Evolutionary conservation across 2,329 filamentous ascomycete genomes (phyloP).

Genomic region (Diaporthe sp.): DNA sequence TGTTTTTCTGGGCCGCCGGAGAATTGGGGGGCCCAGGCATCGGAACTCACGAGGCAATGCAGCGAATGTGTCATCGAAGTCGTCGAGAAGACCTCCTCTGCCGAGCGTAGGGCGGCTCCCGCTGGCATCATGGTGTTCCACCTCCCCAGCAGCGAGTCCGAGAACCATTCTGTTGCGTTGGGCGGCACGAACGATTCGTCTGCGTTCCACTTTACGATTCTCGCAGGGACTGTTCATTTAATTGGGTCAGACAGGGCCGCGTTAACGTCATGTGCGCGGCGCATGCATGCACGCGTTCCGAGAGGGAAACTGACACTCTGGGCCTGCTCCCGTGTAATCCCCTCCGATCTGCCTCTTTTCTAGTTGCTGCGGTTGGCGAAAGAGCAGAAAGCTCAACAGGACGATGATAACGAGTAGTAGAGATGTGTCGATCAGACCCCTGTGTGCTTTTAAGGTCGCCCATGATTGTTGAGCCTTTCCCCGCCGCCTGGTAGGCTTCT

Average conservation of each 20-base stretch:
- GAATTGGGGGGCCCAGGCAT: neutral
- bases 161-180: constrained; percentile 56
- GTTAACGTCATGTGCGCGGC: constrained; percentile 37
- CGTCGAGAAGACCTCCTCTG: constrained; percentile 53
- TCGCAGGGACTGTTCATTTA: constrained; percentile 50
- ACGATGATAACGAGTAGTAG: constrained; percentile 51
- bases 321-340: constrained; percentile 54
- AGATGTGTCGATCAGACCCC: constrained; percentile 51
- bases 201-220: constrained; percentile 55
- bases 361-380: constrained; percentile 39
- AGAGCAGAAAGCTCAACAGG: constrained; percentile 45
- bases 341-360: constrained; percentile 54
- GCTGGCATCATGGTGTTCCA: constrained; percentile 58
- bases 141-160: constrained; percentile 51
- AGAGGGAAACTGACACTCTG: constrained; percentile 49
- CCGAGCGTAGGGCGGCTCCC: constrained; percentile 24
- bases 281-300: constrained; percentile 21
- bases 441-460: constrained; percentile 45
- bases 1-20: neutral
- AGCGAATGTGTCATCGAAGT: constrained; percentile 58
- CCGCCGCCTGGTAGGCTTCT: constrained; percentile 38
- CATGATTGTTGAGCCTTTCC: constrained; percentile 39
- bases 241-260: constrained; percentile 17
- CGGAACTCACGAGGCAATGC: constrained; percentile 54
- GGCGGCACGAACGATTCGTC: constrained; percentile 57